Evolutionary conservation across 345 rosid species (phyloP).

Genomic region (Lepidium sativum): DNA sequence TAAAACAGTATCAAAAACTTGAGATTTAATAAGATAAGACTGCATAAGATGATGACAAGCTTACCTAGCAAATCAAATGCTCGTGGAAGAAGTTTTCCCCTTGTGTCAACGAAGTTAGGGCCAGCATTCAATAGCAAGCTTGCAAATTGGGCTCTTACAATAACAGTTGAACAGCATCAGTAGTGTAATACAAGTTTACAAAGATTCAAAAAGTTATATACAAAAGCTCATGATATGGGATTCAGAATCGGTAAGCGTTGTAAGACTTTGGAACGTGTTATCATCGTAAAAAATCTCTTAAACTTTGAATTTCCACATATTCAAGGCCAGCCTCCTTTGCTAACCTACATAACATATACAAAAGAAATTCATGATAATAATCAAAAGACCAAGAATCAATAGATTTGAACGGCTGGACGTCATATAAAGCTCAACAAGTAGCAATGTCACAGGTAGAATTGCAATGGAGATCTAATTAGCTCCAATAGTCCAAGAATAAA

Average conservation of each 20-base stretch:
- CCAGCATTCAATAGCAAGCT: constrained; percentile 68
- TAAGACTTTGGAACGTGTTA: constrained; percentile 44
- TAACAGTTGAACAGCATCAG: constrained; percentile 3
- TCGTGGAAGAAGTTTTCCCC: constrained; percentile 90
- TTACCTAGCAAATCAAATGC: constrained; percentile 74
- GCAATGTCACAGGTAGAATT: background rate
- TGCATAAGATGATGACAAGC: constrained; percentile 4
- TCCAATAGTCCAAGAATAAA: background rate
- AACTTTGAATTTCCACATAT: constrained; percentile 87
- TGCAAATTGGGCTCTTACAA: constrained; percentile 52
- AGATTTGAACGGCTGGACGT: background rate
- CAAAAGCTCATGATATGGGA: background rate
- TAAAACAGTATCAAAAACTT: background rate
- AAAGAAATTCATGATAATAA: background rate
- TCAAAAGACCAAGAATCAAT: background rate
- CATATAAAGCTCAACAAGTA: background rate
- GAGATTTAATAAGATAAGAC: background rate
- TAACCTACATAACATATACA: constrained; percentile 46
- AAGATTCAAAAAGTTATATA: background rate
- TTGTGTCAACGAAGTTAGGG: constrained; percentile 65
- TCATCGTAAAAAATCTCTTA: constrained; percentile 90
- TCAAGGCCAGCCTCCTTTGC: constrained; percentile 97
- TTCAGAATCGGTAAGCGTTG: background rate
- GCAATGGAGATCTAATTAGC: background rate
- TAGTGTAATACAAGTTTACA: background rate